phyloP scores from a whole-genome alignment of 1,284 basidiomycete species.

The Papiliotrema nemorosa region DNA sequence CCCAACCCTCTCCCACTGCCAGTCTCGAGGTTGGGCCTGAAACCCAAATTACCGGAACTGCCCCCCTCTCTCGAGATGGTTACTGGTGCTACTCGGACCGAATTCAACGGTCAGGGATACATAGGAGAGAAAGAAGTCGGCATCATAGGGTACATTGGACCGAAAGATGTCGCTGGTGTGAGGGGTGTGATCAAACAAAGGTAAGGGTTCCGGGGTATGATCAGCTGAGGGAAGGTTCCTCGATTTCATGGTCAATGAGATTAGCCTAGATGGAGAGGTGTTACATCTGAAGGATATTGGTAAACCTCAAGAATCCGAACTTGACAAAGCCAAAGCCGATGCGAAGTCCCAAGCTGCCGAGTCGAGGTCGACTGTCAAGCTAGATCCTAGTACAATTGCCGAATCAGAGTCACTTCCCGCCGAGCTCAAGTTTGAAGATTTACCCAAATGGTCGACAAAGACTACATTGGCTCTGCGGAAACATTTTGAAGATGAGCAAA shows the following conservation, averaged over 20 bases:
- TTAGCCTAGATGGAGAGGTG: constrained; percentile 72
- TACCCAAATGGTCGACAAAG: constrained; percentile 62
- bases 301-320: constrained; percentile 57
- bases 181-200: constrained; percentile 92
- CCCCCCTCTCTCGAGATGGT: constrained; percentile 37
- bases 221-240: constrained; percentile 64
- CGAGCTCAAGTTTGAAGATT: constrained; percentile 25
- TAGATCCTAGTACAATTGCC: not conserved
- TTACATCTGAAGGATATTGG: constrained; percentile 72
- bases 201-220: constrained; percentile 51
- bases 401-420: constrained; percentile 22
- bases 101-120: constrained; percentile 28
- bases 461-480: constrained; percentile 59
- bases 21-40: constrained; percentile 38
- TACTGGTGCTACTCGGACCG: constrained; percentile 30
- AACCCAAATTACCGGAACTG: constrained; percentile 29
- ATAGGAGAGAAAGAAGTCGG: constrained; percentile 81
- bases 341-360: constrained; percentile 1
- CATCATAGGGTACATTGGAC: constrained; percentile 79
- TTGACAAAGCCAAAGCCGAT: constrained; percentile 3
- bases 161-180: constrained; percentile 63
- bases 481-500: constrained; percentile 62
- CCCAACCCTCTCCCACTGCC: constrained; percentile 16
- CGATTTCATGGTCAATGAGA: constrained; percentile 88
- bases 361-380: constrained; percentile 3